These are phyloP conservation scores for Stephania yunnanensis DNA, from an alignment of 164 flowering plant species.

Conservation along the genomic window DNA sequence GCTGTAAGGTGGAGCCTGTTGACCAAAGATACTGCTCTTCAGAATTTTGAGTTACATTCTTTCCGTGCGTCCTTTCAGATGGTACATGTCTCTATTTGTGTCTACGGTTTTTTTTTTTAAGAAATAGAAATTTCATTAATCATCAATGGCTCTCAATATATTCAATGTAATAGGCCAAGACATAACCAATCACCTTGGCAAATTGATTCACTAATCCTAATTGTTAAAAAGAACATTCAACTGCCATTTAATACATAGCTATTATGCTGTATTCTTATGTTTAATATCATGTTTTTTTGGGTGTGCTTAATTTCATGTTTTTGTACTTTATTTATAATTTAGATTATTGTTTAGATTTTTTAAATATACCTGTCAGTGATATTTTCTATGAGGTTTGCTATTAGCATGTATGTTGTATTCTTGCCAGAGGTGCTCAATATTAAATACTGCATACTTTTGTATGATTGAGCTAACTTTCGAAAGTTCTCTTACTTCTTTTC, in stretches of 20 bases:
- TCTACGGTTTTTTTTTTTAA: too few relatives aligned
- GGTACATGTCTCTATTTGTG: constrained; percentile 28
- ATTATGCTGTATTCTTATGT: neutral
- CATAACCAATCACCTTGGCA: too few relatives aligned
- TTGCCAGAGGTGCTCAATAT: neutral
- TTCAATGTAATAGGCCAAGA: too few relatives aligned
- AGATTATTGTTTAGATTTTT: neutral
- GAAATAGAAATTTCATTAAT: too few relatives aligned
- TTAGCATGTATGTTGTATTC: neutral
- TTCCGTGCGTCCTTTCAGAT: constrained; percentile 88
- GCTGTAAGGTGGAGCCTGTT: constrained; percentile 83
- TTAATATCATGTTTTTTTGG: neutral
- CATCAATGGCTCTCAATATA: too few relatives aligned
- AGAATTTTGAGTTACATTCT: constrained; percentile 83
- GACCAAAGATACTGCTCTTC: constrained; percentile 51
- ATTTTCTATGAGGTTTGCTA: neutral
- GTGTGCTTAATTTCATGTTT: neutral
- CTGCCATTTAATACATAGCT: neutral
- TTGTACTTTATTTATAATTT: neutral
- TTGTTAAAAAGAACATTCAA: too few relatives aligned
- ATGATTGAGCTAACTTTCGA: neutral
- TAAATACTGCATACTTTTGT: neutral
- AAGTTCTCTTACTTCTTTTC: too few relatives aligned
- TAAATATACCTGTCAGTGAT: neutral
- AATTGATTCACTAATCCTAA: too few relatives aligned